phyloP scores from a whole-genome alignment of 2,329 filamentous ascomycete genomes.

The Paraconiothyrium sp. region DNA sequence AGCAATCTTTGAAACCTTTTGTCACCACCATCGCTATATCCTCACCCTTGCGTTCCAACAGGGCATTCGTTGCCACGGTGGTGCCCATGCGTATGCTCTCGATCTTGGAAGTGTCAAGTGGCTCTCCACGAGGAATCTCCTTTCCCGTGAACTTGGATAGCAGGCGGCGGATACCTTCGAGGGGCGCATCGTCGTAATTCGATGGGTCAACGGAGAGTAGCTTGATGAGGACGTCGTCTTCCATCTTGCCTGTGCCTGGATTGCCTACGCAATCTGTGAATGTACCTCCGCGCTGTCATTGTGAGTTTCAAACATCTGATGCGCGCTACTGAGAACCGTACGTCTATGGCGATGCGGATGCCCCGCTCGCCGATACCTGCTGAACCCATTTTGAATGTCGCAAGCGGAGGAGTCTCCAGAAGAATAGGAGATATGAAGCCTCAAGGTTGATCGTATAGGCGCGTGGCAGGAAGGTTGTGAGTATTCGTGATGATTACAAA shows the following conservation, averaged over 20 bases:
- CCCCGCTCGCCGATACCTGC: slow-evolving; percentile 58
- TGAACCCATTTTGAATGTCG: slow-evolving; percentile 33
- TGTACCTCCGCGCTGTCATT: slow-evolving; percentile 76
- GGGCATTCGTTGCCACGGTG: slow-evolving; percentile 90
- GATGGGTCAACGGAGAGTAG: slow-evolving; percentile 88
- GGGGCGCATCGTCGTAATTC: slow-evolving; percentile 90
- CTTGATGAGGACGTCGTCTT: slow-evolving; percentile 84
- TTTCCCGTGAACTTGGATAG: slow-evolving; percentile 78
- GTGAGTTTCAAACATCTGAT: slow-evolving; percentile 13
- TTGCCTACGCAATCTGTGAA: slow-evolving; percentile 95
- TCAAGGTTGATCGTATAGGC: neutral
- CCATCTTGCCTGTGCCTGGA: slow-evolving; percentile 71
- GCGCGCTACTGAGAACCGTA: slow-evolving; percentile 22
- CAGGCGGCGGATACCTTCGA: slow-evolving; percentile 89
- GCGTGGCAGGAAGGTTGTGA: neutral
- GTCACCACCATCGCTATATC: slow-evolving; percentile 88
- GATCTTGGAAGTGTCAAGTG: slow-evolving; percentile 83
- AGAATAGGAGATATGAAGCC: neutral
- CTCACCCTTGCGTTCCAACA: slow-evolving; percentile 90
- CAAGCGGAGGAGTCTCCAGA: neutral
- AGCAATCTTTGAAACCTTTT: slow-evolving; percentile 85
- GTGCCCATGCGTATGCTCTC: slow-evolving; percentile 96
- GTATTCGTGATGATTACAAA: slow-evolving; percentile 1
- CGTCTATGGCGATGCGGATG: slow-evolving; percentile 77
- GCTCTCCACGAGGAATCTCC: slow-evolving; percentile 81